Evolutionary conservation across 202 grass and related monocot genomes (phyloP), one percentile per base, ranked within the genome.

Genomic region (Hordeum pubiflorum): DNA sequence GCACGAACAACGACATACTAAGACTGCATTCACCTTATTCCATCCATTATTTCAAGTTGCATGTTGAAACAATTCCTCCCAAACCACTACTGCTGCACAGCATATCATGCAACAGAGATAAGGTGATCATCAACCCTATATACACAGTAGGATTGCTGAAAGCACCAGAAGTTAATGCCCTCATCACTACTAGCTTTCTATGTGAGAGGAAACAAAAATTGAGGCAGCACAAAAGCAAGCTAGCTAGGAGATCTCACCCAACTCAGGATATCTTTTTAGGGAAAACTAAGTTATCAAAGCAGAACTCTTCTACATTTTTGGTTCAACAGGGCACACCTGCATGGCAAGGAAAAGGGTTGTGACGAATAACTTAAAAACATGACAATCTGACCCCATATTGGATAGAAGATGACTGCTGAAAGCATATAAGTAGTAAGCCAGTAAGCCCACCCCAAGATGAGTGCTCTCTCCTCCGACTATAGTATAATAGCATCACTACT

Each of bases 161-260:
- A 69, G 41, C 52, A 72, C 46, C 4, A 57, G 20, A 17, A 46
- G 52, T 54, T 50, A 69, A 50, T 79, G 31, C 61, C 33, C 15
- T 44, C 38, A 29, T 69, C 11, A 55, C 52, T 69, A 85, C 17
- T 20, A 24, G 62, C 20, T 46, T 46, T 86, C 63, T 72, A 80
- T 46, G 55, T 40, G 12, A 58, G 61, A 79, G 33, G 74, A 55
- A 83, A 71, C 43, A 55, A 67, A 81, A 76, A 79, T n/a, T 9
- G 69, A 13, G 68, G 27, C 5, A 56, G 43, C 10, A 69, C 55
- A 72, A 29, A 72, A 70, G 22, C 67, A 44, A 71, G 69, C 24
- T 20, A 22, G 65, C 67, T 58, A 75, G 41, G 43, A 86, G 83
- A 15, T 54, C 79, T 86, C 88, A 90, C 85, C 79, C 82, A 52